Conservation (phyloP, 2,329 filamentous ascomycete genomes). For the Aspergillus tubingensis region DNA sequence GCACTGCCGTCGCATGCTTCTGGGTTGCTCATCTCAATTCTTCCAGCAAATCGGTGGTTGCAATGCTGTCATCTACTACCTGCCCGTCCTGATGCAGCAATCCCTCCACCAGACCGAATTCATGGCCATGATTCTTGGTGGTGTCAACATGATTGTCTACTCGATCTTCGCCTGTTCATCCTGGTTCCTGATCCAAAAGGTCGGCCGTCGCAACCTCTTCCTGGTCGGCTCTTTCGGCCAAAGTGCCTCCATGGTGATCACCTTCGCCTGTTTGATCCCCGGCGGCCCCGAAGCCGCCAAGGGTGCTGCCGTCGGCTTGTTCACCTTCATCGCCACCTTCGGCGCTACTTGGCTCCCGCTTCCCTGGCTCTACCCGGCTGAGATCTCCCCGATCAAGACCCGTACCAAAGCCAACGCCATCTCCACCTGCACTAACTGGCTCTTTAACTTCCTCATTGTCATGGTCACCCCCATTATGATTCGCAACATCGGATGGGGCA, state of each 20-base stretch:
- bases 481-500: constrained; percentile 36
- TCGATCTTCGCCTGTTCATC: constrained; percentile 30
- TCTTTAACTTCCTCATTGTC: constrained; percentile 56
- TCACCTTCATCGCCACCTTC: constrained; percentile 68
- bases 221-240: constrained; percentile 37
- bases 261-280: constrained; percentile 36
- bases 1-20: constrained; percentile 32
- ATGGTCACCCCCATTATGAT: constrained; percentile 50
- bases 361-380: constrained; percentile 56
- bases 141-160: constrained; percentile 32
- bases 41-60: constrained; percentile 51
- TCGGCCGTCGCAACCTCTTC: constrained; percentile 45
- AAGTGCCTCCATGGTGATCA: constrained; percentile 36
- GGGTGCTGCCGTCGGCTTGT: constrained; percentile 58
- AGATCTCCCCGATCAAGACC: constrained; percentile 56
- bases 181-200: constrained; percentile 35
- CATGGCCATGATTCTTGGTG: constrained; percentile 29
- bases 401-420: constrained; percentile 55
- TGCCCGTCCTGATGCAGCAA: constrained; percentile 47
- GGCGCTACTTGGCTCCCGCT: constrained; percentile 65
- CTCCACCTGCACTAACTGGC: constrained; percentile 55
- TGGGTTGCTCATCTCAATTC: constrained; percentile 35
- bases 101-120: constrained; percentile 30
- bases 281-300: constrained; percentile 27
- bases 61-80: constrained; percentile 50